These are phyloP conservation scores for Arachnopeziza araneosa DNA, from an alignment of 2,329 filamentous ascomycete species.

Conservation along the genomic window DNA sequence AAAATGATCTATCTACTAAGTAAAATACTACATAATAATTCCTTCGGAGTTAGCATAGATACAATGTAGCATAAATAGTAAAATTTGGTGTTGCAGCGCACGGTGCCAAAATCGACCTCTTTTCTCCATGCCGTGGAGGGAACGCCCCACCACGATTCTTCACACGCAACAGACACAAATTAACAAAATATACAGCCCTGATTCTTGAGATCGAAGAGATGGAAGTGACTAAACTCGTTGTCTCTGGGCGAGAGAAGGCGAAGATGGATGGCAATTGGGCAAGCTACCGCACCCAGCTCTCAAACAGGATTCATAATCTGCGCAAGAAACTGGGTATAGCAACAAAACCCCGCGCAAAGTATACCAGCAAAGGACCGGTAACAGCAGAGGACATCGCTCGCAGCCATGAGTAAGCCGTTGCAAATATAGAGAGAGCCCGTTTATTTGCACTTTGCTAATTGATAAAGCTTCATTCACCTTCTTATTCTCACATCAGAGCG, in stretches of 20 bases:
- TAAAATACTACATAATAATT: no score
- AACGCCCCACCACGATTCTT: constrained; percentile 10
- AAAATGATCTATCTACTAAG: no score
- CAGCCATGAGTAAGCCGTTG: constrained; percentile 65
- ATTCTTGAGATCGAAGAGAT: constrained; percentile 7
- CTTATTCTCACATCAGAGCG: constrained; percentile 81
- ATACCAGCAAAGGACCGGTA: constrained; percentile 62
- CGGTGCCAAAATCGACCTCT: no score
- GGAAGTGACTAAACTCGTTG: constrained; percentile 69
- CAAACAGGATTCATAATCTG: constrained; percentile 73
- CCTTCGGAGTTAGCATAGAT: no score
- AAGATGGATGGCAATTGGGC: constrained; percentile 85
- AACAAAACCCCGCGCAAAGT: constrained; percentile 84
- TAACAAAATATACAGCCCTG: background rate
- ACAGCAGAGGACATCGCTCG: constrained; percentile 69
- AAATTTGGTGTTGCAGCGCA: no score
- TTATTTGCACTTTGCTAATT: constrained; percentile 10
- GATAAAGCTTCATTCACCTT: constrained; percentile 64
- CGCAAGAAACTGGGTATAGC: constrained; percentile 81
- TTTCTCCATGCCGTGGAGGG: no score
- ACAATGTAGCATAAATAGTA: no score
- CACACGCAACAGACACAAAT: background rate
- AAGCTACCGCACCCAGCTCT: constrained; percentile 74
- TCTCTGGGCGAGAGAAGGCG: constrained; percentile 73
- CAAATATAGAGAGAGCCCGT: constrained; percentile 2